These are phyloP conservation scores for Aspergillus pseudotamarii DNA, from an alignment of 2,329 filamentous ascomycete species.

Conservation along the genomic window DNA sequence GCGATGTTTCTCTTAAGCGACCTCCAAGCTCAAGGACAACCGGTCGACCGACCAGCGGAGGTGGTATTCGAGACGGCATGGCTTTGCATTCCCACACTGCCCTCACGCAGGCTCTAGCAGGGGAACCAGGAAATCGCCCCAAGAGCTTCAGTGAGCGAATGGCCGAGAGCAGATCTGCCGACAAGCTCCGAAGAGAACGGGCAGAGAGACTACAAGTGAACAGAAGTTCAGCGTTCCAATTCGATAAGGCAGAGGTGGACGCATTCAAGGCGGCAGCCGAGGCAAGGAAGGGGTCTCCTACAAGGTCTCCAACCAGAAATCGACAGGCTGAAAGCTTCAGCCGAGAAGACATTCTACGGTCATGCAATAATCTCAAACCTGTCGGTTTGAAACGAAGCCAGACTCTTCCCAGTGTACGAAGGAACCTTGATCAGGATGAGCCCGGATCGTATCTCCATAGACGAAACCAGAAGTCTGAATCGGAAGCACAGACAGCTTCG, in stretches of 20 bases:
- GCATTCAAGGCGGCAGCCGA: slow-evolving; percentile 43
- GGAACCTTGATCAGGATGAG: slow-evolving; percentile 16
- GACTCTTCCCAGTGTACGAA: slow-evolving; percentile 35
- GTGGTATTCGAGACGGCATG: slow-evolving; percentile 30
- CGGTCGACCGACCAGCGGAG: slow-evolving; percentile 35
- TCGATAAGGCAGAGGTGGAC: slow-evolving; percentile 49
- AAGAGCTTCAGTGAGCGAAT: slow-evolving; percentile 85
- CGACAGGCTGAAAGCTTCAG: slow-evolving; percentile 58
- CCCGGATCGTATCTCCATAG: slow-evolving; percentile 25
- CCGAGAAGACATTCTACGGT: slow-evolving; percentile 62
- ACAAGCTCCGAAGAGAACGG: slow-evolving; percentile 42
- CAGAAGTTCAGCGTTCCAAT: slow-evolving; percentile 46
- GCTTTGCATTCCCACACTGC: slow-evolving; percentile 27
- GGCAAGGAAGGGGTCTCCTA: slow-evolving; percentile 24
- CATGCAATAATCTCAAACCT: slow-evolving; percentile 32
- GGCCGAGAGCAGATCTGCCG: slow-evolving; percentile 62
- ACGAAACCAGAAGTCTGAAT: slow-evolving; percentile 28
- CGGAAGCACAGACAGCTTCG: slow-evolving; percentile 18
- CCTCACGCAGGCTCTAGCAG: slow-evolving; percentile 27
- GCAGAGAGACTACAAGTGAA: slow-evolving; percentile 41
- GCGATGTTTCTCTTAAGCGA: slow-evolving; percentile 81
- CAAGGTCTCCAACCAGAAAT: slow-evolving; percentile 52
- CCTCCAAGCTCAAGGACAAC: slow-evolving; percentile 46
- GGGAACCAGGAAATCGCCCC: slow-evolving; percentile 30
- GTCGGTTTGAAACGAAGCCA: slow-evolving; percentile 37